A percentile compares a stretch with the other conserved stretches of the same genome.
Conservation (phyloP, 2,329 filamentous ascomycete species). For the Epichloe baconii region DNA sequence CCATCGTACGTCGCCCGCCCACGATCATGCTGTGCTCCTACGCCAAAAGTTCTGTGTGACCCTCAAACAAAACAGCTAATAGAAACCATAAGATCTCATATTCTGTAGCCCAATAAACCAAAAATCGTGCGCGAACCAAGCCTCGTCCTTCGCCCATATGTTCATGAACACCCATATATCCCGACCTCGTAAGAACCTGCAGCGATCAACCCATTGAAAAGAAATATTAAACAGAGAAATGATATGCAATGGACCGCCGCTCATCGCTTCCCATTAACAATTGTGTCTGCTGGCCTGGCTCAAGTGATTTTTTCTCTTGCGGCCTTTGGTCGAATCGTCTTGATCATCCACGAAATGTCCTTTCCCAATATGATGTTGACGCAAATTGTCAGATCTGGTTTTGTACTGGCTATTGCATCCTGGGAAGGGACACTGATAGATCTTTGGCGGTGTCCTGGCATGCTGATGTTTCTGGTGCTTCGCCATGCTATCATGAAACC, state of each 20-base stretch:
- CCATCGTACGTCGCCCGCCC: no score
- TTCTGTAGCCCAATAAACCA: no score
- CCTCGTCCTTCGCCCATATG: no score
- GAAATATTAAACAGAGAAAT: neutral
- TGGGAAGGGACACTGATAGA: conserved; percentile 39
- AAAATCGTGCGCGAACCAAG: no score
- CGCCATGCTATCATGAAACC: conserved; percentile 46
- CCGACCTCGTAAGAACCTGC: no score
- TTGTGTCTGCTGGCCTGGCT: neutral
- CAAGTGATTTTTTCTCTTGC: conserved; percentile 33
- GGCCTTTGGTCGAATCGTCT: conserved; percentile 23
- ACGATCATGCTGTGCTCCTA: no score
- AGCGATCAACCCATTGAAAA: no score
- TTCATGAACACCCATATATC: no score
- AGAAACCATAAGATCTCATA: no score
- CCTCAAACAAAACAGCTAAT: no score
- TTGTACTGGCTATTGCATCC: conserved; percentile 42
- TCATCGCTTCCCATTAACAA: neutral
- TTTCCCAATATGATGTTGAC: conserved; percentile 44
- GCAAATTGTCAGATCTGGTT: conserved; percentile 41
- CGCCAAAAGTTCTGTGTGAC: no score
- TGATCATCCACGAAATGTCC: conserved; percentile 37
- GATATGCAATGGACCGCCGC: neutral
- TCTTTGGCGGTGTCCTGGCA: conserved; percentile 26
- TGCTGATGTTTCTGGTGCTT: conserved; percentile 41